Percentiles rank a stretch among this genome's conserved stretches.
These are phyloP conservation scores for Ceratobasidium sp. DNA, from an alignment of 1,284 basidiomycete species.

Conservation along the genomic window DNA sequence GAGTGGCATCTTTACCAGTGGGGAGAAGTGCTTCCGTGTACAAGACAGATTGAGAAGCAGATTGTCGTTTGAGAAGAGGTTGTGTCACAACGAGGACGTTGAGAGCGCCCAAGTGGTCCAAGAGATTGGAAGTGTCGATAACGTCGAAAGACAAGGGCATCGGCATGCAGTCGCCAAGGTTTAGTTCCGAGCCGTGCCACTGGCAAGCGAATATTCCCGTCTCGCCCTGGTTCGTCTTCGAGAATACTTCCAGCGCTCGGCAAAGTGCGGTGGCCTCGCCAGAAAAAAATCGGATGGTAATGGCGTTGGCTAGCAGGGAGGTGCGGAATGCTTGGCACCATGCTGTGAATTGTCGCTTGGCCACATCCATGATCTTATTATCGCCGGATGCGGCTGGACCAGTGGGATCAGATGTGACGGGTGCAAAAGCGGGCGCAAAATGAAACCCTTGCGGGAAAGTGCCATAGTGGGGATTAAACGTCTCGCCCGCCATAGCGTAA, in stretches of 20 bases:
- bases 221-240: background rate
- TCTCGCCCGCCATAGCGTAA: conserved; percentile 58
- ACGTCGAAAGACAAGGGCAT: conserved; percentile 59
- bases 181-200: conserved; percentile 56
- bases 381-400: conserved; percentile 17
- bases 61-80: conserved; percentile 10
- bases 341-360: conserved; percentile 54
- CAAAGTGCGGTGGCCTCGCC: conserved; percentile 13
- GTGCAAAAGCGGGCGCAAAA: conserved; percentile 57
- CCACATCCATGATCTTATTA: conserved; percentile 52
- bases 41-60: conserved; percentile 8
- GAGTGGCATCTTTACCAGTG: background rate
- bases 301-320: conserved; percentile 13
- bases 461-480: conserved; percentile 60
- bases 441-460: conserved; percentile 64
- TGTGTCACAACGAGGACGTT: conserved; percentile 21
- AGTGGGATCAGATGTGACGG: conserved; percentile 44
- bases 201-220: conserved; percentile 55
- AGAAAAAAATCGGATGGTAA: conserved; percentile 28
- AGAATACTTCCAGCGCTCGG: background rate
- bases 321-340: conserved; percentile 57
- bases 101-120: conserved; percentile 58
- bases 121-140: conserved; percentile 67
- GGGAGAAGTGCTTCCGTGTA: conserved; percentile 20
- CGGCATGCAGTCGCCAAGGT: conserved; percentile 53